These are phyloP conservation scores for Nephelium lappaceum DNA, from an alignment of 345 rosid species.

Conservation along the genomic window DNA sequence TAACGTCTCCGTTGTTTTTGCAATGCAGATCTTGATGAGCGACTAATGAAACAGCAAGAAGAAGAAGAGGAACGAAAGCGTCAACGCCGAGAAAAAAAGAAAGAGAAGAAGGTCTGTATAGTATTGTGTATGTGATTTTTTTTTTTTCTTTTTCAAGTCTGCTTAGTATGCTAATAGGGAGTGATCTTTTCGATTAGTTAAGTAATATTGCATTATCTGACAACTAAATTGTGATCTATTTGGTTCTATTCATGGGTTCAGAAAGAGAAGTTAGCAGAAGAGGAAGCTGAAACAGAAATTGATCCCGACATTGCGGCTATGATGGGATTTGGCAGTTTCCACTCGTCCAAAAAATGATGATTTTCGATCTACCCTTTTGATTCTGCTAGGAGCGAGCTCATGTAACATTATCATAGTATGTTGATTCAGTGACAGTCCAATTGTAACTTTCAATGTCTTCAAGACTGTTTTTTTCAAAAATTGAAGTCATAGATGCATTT, in stretches of 20 bases:
- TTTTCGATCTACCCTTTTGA: not conserved
- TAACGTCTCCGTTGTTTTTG: not conserved
- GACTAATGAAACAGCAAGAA: conserved; percentile 81
- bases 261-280: conserved; percentile 76
- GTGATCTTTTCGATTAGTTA: not conserved
- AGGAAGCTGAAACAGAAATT: conserved; percentile 69
- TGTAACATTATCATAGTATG: conserved; percentile 2
- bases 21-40: conserved; percentile 79
- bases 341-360: conserved; percentile 71
- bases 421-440: not conserved
- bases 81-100: conserved; percentile 82
- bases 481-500: not conserved
- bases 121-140: not conserved
- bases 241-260: conserved; percentile 28
- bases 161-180: not conserved
- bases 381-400: not conserved
- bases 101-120: conserved; percentile 84
- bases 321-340: conserved; percentile 98
- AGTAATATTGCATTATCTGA: not conserved
- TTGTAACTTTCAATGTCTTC: not conserved
- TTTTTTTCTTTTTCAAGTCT: not conserved
- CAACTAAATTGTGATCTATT: not conserved
- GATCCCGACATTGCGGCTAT: conserved; percentile 94
- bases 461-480: not conserved
- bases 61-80: conserved; percentile 90